Conservation (phyloP, 768 basidiomycete genomes). For the Austroboletus eburneus region DNA sequence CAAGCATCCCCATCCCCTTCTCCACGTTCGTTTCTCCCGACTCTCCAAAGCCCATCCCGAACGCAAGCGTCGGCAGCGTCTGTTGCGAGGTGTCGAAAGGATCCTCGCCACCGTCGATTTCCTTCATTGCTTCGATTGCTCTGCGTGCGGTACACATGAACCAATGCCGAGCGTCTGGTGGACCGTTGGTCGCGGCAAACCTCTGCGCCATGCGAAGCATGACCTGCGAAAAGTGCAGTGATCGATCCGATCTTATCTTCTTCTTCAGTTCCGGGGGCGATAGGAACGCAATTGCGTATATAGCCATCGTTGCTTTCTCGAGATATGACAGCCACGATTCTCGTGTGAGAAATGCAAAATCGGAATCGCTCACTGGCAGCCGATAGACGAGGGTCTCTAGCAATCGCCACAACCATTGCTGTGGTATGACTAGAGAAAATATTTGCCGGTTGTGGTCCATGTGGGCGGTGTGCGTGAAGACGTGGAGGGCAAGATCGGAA, state of each 20-base stretch:
- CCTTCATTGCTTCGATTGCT: conserved; percentile 72
- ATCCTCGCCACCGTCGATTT: conserved; percentile 74
- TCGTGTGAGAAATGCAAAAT: conserved; percentile 62
- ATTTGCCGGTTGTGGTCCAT: conserved; percentile 75
- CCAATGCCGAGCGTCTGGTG: conserved; percentile 48
- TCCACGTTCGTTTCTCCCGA: conserved; percentile 61
- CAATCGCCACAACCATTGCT: conserved; percentile 52
- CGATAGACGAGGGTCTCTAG: conserved; percentile 74
- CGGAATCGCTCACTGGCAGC: conserved; percentile 73
- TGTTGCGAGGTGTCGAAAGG: conserved; percentile 65
- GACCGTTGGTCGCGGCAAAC: conserved; percentile 45
- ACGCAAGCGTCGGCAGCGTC: conserved; percentile 57
- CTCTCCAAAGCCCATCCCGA: conserved; percentile 85
- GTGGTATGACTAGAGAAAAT: conserved; percentile 58
- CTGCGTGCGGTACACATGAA: conserved; percentile 58
- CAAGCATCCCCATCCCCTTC: conserved; percentile 71
- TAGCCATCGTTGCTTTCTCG: conserved; percentile 74
- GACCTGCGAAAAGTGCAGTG: conserved; percentile 63
- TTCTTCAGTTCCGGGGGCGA: conserved; percentile 72
- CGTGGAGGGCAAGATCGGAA: conserved; percentile 77
- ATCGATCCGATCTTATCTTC: conserved; percentile 59
- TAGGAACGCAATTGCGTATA: conserved; percentile 85
- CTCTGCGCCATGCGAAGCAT: conserved; percentile 70
- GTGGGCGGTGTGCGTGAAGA: conserved; percentile 75
- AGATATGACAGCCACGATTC: conserved; percentile 75